phyloP scores from a whole-genome alignment of 345 rosid species.

The Combretum micranthum region DNA sequence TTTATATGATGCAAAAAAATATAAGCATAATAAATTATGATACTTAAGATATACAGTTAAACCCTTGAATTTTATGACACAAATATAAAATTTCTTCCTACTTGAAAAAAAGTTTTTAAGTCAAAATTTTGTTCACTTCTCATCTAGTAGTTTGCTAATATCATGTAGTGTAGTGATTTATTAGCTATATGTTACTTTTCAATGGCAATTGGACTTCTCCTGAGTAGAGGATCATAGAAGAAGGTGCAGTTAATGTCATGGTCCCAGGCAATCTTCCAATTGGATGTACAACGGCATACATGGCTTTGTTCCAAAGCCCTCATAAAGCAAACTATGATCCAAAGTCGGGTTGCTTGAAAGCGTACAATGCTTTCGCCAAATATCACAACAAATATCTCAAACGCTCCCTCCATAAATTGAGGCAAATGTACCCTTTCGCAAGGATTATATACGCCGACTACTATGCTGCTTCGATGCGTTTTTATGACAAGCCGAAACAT shows the following conservation, averaged over 20 bases:
- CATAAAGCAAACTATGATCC: neutral
- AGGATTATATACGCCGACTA: constrained; percentile 10
- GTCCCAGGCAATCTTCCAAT: constrained; percentile 9
- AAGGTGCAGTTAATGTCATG: constrained; percentile 4
- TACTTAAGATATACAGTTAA: no score
- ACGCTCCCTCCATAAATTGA: neutral
- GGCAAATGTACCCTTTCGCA: neutral
- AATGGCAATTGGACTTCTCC: neutral
- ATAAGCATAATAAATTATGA: no score
- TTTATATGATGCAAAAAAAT: no score
- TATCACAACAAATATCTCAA: constrained; percentile 7
- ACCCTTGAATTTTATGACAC: no score
- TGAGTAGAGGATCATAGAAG: constrained; percentile 1
- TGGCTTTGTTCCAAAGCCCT: neutral
- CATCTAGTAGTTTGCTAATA: no score
- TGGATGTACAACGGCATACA: constrained; percentile 6
- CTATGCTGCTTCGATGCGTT: constrained; percentile 5
- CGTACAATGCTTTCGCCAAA: neutral
- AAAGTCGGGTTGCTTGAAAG: constrained; percentile 3
- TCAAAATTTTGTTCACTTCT: no score
- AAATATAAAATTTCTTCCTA: no score
- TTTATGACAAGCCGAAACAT: neutral
- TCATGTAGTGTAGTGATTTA: no score
- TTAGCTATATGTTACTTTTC: no score
- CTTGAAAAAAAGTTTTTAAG: no score